Evolutionary conservation across 2,329 filamentous ascomycete species (phyloP).

Genomic region (Diaporthe caulivora): DNA sequence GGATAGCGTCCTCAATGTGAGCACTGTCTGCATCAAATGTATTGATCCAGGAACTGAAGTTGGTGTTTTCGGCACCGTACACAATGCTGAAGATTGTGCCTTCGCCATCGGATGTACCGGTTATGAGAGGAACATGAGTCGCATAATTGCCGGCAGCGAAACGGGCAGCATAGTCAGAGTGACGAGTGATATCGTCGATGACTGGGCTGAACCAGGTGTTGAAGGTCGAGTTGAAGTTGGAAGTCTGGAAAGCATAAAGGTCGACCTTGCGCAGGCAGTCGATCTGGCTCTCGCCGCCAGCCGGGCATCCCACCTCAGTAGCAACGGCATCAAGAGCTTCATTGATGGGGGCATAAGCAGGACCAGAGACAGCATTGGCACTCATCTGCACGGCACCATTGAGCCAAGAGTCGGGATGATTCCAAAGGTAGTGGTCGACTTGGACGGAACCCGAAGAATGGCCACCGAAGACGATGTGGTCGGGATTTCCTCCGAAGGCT

Average conservation of each 20-base stretch:
- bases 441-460: slow-evolving; percentile 53
- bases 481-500: slow-evolving; percentile 58
- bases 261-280: slow-evolving; percentile 53
- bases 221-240: slow-evolving; percentile 52
- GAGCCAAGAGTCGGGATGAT: slow-evolving; percentile 53
- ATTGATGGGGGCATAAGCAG: slow-evolving; percentile 52
- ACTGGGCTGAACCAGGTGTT: slow-evolving; percentile 57
- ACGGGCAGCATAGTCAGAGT: slow-evolving; percentile 48
- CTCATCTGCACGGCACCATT: slow-evolving; percentile 56
- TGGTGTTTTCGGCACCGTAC: slow-evolving; percentile 48
- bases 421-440: slow-evolving; percentile 58
- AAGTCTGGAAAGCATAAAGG: slow-evolving; percentile 47
- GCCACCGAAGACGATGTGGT: slow-evolving; percentile 59
- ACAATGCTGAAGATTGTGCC: slow-evolving; percentile 53
- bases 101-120: slow-evolving; percentile 52
- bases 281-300: slow-evolving; percentile 47
- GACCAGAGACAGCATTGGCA: slow-evolving; percentile 55
- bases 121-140: slow-evolving; percentile 51
- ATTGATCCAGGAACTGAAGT: slow-evolving; percentile 48
- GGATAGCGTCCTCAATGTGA: slow-evolving; percentile 50
- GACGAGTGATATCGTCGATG: slow-evolving; percentile 51
- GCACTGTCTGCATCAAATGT: slow-evolving; percentile 55
- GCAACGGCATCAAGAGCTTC: slow-evolving; percentile 53
- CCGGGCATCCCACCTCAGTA: slow-evolving; percentile 51
- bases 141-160: slow-evolving; percentile 47